These are phyloP conservation scores for Rhizomucor pusillus DNA, from an alignment of 371 early-diverging fungal species.

Conservation along the genomic window DNA sequence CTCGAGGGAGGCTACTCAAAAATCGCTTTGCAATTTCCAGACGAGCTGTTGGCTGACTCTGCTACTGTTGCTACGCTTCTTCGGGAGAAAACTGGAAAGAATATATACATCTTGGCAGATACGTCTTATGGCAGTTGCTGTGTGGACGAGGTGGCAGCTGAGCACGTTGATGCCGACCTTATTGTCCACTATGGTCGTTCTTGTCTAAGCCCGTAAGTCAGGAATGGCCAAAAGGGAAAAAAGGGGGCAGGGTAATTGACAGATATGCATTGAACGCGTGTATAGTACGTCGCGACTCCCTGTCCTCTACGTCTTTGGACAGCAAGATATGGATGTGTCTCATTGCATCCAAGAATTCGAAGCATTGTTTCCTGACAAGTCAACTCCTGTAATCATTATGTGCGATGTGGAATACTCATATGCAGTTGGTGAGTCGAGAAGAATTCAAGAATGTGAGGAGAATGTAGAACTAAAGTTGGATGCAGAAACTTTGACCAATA, in stretches of 20 bases:
- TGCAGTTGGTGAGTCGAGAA: constrained; percentile 43
- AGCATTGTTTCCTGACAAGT: constrained; percentile 32
- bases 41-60: constrained; percentile 76
- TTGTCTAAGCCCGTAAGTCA: constrained; percentile 79
- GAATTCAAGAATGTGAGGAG: background rate
- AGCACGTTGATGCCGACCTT: constrained; percentile 80
- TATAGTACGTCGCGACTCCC: constrained; percentile 73
- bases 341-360: constrained; percentile 49
- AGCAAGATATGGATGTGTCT: constrained; percentile 60
- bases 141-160: constrained; percentile 94
- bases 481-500: constrained; percentile 15
- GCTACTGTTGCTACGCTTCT: constrained; percentile 60
- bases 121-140: constrained; percentile 97
- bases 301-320: constrained; percentile 87
- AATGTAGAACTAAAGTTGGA: background rate
- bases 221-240: no score
- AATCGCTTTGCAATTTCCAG: constrained; percentile 93
- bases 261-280: background rate
- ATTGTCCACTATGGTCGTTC: constrained; percentile 93
- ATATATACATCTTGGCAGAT: constrained; percentile 83
- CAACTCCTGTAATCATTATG: constrained; percentile 63
- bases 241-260: background rate
- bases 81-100: constrained; percentile 36
- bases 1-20: constrained; percentile 46
- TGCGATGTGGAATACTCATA: constrained; percentile 76